Evolutionary conservation across 1,139 yeast species (phyloP), one percentile per base, ranked within the genome.

Genomic region (Geotrichum bryndzae): DNA sequence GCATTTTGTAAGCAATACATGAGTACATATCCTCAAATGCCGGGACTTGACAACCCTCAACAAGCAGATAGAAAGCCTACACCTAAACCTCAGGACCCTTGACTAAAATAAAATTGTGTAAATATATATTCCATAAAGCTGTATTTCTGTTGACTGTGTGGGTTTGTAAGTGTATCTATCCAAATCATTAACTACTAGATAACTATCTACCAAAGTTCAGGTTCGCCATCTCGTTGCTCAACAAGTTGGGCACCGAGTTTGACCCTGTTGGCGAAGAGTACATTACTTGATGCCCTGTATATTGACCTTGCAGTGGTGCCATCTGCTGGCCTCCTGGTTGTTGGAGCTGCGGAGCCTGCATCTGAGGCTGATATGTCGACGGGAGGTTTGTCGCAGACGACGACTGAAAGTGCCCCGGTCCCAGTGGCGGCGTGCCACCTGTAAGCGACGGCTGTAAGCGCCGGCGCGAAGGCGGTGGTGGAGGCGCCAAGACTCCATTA

Each of bases 401-500:
- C 6, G 62, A 59, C 22, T 59, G 52, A 45, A 54, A 41, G 27
- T 33, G 58, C 8, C 41, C 54, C 6, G 15, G 22, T 15, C 56
- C 48, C 3, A 22, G 50, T 3, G 53, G 27, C 33, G 51, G 18
- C 22, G 18, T 33, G 41, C 50, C 25, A 3, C 53, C 59, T 15
- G 53, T 13, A n/a, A 51, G 25, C 6, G 51, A 41, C 5, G 56
- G 46, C 48, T 53, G 38, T 22, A 52, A 27, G 33, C 62, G 45
- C 4, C 62, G 54, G 2, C 62, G 53, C 5, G 58, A 31, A 2
- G 62, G 62, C 5, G 55, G 55, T 13, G 62, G 62, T 8, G 62
- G 62, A 33, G 61, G 58, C 15, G 62, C 62, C 7, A 59, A 56
- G 15, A 59, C 38, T 6, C 62, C 62, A 38, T 59, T 59, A 18